Evolutionary conservation across 2,329 filamentous ascomycete genomes (phyloP).

Genomic region (Cercospora janseana): DNA sequence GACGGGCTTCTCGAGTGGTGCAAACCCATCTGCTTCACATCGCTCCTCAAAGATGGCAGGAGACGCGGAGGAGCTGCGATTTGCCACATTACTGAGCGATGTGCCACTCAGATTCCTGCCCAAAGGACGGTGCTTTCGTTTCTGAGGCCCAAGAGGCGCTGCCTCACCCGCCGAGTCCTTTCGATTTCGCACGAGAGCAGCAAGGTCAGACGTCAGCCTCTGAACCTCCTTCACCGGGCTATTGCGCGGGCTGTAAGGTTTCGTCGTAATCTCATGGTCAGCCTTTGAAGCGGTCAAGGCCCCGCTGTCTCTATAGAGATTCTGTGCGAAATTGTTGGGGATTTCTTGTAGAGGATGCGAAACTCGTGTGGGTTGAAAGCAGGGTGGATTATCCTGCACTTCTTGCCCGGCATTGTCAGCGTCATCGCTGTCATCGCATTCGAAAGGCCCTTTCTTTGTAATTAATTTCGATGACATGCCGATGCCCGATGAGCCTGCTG

Average conservation of each 20-base stretch:
- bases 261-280: too few species aligned
- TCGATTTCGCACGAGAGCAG: conserved; percentile 25
- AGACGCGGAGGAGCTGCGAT: conserved; percentile 10
- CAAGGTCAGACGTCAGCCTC: conserved; percentile 28
- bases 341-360: conserved; percentile 32
- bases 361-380: too few species aligned
- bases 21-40: conserved; percentile 27
- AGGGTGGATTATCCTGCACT: conserved; percentile 1
- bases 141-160: conserved; percentile 19
- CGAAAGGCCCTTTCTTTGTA: conserved; percentile 25
- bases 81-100: conserved; percentile 14
- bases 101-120: conserved; percentile 34
- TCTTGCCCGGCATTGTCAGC: conserved; percentile 21
- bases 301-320: neutral
- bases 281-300: too few species aligned
- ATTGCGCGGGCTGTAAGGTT: conserved; percentile 5
- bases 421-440: conserved; percentile 34
- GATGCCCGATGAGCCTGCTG: conserved; percentile 5
- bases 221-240: conserved; percentile 19
- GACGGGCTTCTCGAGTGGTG: conserved; percentile 16
- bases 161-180: conserved; percentile 15
- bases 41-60: conserved; percentile 16
- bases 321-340: conserved; percentile 25
- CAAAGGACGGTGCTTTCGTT: conserved; percentile 34
- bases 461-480: conserved; percentile 7